These are phyloP conservation scores for Buddleja alternifolia DNA, from an alignment of 257 asterid genomes.

Conservation along the genomic window DNA sequence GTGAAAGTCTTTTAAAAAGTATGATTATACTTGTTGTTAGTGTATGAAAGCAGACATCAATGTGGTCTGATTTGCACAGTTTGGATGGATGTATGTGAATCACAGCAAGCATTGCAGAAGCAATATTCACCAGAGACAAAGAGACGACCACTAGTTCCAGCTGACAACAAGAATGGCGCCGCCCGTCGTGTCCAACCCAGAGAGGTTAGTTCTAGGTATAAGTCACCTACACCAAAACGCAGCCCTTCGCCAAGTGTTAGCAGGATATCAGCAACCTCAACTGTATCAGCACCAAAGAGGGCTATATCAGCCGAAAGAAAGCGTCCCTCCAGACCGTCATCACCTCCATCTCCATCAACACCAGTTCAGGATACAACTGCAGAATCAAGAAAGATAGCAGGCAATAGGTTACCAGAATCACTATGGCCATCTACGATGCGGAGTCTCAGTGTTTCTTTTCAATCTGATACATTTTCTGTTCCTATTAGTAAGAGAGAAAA, in stretches of 20 bases:
- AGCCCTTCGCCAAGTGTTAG: slow-evolving; percentile 57
- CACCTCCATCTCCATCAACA: slow-evolving; percentile 66
- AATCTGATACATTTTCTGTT: slow-evolving; percentile 58
- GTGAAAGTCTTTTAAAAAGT: slow-evolving; percentile 32
- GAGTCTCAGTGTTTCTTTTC: slow-evolving; percentile 77
- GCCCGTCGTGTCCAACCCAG: slow-evolving; percentile 47
- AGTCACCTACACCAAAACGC: slow-evolving; percentile 71
- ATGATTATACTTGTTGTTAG: slow-evolving; percentile 32
- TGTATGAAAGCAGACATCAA: slow-evolving; percentile 45
- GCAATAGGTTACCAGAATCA: slow-evolving; percentile 64
- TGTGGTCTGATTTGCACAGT: slow-evolving; percentile 55
- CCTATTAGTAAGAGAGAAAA: slow-evolving; percentile 70
- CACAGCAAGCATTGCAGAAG: slow-evolving; percentile 54
- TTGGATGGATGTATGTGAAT: slow-evolving; percentile 76
- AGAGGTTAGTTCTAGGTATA: slow-evolving; percentile 79
- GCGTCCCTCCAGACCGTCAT: slow-evolving; percentile 57
- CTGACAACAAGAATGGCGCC: slow-evolving; percentile 69
- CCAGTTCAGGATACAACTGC: slow-evolving; percentile 66
- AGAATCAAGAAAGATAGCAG: slow-evolving; percentile 54
- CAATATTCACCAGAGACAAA: slow-evolving; percentile 47
- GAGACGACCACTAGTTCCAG: slow-evolving; percentile 47
- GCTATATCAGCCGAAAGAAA: slow-evolving; percentile 76
- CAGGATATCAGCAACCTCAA: slow-evolving; percentile 44
- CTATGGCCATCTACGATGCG: slow-evolving; percentile 87
- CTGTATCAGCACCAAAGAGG: slow-evolving; percentile 56